Evolutionary conservation across 2,329 filamentous ascomycete species (phyloP).

Genomic region (Capronia coronata): DNA sequence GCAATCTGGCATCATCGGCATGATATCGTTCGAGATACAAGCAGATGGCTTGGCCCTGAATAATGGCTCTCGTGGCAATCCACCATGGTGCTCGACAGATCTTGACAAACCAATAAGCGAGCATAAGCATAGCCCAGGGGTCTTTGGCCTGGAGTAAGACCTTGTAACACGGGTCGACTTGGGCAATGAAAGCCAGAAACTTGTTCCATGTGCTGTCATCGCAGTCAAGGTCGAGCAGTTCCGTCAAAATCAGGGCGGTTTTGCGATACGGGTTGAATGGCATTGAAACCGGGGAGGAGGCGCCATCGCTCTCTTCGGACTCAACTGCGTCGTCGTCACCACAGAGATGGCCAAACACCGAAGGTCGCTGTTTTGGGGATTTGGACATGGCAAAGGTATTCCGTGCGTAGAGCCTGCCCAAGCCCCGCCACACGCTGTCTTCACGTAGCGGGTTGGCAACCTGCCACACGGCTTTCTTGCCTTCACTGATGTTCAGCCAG

Average conservation of each 20-base stretch:
- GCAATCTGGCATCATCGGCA: conserved; percentile 10
- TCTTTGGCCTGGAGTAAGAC: conserved; percentile 47
- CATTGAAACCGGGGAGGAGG: not conserved
- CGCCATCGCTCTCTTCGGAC: not conserved
- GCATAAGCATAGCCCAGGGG: conserved; percentile 47
- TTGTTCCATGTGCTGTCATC: conserved; percentile 40
- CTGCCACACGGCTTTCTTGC: conserved; percentile 51
- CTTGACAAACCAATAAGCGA: conserved; percentile 54
- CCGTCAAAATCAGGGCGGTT: conserved; percentile 34
- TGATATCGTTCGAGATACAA: conserved; percentile 37
- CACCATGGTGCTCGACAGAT: conserved; percentile 44
- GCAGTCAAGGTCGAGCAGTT: conserved; percentile 33
- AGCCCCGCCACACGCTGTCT: conserved; percentile 37
- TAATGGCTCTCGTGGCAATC: conserved; percentile 40
- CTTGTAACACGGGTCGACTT: conserved; percentile 42
- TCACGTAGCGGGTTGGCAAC: conserved; percentile 45
- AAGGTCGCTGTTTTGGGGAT: not conserved
- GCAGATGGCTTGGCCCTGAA: conserved; percentile 48
- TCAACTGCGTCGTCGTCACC: no score
- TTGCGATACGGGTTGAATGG: conserved; percentile 36
- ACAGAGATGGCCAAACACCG: conserved; percentile 20
- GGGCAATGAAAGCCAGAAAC: conserved; percentile 45
- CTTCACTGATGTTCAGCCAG: conserved; percentile 54
- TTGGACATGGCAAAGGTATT: not conserved
- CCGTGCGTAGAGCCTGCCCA: conserved; percentile 1